phyloP scores from a whole-genome alignment of 495 filamentous ascomycete species.

The Oidiodendron maius region DNA sequence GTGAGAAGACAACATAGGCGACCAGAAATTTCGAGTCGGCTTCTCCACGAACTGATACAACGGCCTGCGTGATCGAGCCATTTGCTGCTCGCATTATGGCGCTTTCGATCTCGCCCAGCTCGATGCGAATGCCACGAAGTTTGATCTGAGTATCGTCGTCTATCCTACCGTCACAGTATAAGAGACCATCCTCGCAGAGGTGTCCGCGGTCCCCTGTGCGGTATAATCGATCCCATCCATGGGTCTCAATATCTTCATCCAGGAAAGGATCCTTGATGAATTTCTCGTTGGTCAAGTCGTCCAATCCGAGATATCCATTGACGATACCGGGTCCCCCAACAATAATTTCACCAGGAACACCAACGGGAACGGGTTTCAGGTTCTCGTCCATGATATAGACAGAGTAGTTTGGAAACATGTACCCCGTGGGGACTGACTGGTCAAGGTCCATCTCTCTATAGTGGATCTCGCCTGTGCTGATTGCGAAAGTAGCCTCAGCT shows the following conservation, averaged over 20 bases:
- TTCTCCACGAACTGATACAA: slow-evolving; percentile 26
- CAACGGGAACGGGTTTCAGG: slow-evolving; percentile 29
- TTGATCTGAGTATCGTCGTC: slow-evolving; percentile 45
- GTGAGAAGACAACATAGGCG: slow-evolving; percentile 4
- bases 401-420: slow-evolving; percentile 32
- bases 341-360: slow-evolving; percentile 35
- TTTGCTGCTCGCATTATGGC: slow-evolving; percentile 24
- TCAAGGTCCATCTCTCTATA: no score
- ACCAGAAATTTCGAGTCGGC: slow-evolving; percentile 2
- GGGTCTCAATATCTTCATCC: no score
- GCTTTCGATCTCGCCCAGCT: slow-evolving; percentile 42
- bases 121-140: slow-evolving; percentile 45
- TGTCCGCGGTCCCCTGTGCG: slow-evolving; percentile 20
- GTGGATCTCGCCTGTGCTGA: neutral
- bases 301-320: slow-evolving; percentile 32
- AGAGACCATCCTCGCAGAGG: slow-evolving; percentile 23
- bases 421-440: slow-evolving; percentile 23
- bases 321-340: slow-evolving; percentile 36
- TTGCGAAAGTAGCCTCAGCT: slow-evolving; percentile 14
- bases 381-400: slow-evolving; percentile 37
- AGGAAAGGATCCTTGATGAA: slow-evolving; percentile 26
- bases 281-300: slow-evolving; percentile 20
- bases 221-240: slow-evolving; percentile 16
- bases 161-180: slow-evolving; percentile 30
- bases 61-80: slow-evolving; percentile 25